Evolutionary conservation across 2,329 filamentous ascomycete genomes (phyloP).

Genomic region (Aspergillus fumigatus): DNA sequence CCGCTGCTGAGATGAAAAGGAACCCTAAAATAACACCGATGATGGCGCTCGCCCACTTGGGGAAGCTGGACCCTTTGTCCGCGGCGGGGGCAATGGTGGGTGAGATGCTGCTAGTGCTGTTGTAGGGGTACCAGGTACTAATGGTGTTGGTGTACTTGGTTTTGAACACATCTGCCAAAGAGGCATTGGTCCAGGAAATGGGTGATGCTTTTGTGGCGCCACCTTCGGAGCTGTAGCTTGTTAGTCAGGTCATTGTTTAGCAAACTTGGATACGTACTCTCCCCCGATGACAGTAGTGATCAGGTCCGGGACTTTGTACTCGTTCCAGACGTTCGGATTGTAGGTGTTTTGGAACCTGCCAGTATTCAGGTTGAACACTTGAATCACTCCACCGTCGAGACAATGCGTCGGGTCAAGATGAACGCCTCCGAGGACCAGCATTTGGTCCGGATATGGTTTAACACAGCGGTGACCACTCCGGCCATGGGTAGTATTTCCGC

Average conservation of each 20-base stretch:
- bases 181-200: conserved; percentile 44
- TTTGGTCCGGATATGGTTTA: conserved; percentile 46
- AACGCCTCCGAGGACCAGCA: conserved; percentile 37
- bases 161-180: conserved; percentile 51
- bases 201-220: conserved; percentile 26
- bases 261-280: conserved; percentile 18
- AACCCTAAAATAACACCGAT: conserved; percentile 23
- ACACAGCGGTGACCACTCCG: conserved; percentile 31
- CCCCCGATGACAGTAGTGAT: conserved; percentile 33
- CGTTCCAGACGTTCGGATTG: conserved; percentile 25
- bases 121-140: conserved; percentile 52
- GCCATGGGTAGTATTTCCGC: conserved; percentile 7
- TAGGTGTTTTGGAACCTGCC: conserved; percentile 29
- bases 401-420: conserved; percentile 33
- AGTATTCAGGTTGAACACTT: conserved; percentile 42
- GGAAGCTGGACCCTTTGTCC: conserved; percentile 34
- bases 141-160: conserved; percentile 54
- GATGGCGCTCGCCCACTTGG: conserved; percentile 58
- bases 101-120: conserved; percentile 41
- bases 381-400: conserved; percentile 49
- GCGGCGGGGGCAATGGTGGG: conserved; percentile 1
- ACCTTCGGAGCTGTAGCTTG: conserved; percentile 21
- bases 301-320: conserved; percentile 27
- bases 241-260: not conserved
- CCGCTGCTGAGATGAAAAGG: conserved; percentile 8